phyloP scores from a whole-genome alignment of 257 asterid genomes.

The Nicotiana sylvestris region DNA sequence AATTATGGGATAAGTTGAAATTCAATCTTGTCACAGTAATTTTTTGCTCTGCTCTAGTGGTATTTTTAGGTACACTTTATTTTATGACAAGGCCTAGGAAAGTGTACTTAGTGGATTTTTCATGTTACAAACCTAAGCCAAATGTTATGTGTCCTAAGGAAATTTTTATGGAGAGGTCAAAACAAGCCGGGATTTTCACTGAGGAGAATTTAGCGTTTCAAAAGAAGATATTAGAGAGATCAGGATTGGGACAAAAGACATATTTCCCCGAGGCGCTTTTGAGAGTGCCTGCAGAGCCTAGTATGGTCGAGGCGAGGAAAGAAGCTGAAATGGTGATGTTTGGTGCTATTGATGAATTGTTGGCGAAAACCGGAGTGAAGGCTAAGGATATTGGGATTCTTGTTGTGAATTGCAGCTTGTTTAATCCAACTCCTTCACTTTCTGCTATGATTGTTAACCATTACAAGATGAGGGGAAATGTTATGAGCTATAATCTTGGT shows the following conservation, averaged over 20 bases:
- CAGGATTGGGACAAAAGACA: conserved; percentile 27
- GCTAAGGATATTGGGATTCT: conserved; percentile 45
- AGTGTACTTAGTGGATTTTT: conserved; percentile 34
- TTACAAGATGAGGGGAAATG: conserved; percentile 47
- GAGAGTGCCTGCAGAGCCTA: conserved; percentile 21
- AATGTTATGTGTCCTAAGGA: conserved; percentile 21
- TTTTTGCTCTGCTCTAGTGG: conserved; percentile 5
- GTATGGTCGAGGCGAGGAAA: conserved; percentile 28
- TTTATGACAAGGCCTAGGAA: conserved; percentile 27
- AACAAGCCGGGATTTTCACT: conserved; percentile 13
- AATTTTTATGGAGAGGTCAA: conserved; percentile 5
- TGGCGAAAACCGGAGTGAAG: conserved; percentile 38
- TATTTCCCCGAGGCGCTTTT: conserved; percentile 17
- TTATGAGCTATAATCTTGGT: conserved; percentile 48
- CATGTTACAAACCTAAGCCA: conserved; percentile 31
- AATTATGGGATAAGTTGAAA: conserved; percentile 18
- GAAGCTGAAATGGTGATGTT: conserved; percentile 42
- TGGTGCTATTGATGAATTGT: conserved; percentile 43
- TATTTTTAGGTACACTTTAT: conserved; percentile 19
- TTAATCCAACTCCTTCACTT: conserved; percentile 52
- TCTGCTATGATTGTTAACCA: conserved; percentile 46
- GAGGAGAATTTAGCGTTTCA: conserved; percentile 30
- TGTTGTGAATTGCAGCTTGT: conserved; percentile 39
- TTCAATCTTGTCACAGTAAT: conserved; percentile 13
- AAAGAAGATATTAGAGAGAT: conserved; percentile 28